A percentile compares a stretch with the other conserved stretches of the same genome.
Evolutionary conservation across 2,329 filamentous ascomycete genomes (phyloP).

Genomic region (Fusarium bulbicola): DNA sequence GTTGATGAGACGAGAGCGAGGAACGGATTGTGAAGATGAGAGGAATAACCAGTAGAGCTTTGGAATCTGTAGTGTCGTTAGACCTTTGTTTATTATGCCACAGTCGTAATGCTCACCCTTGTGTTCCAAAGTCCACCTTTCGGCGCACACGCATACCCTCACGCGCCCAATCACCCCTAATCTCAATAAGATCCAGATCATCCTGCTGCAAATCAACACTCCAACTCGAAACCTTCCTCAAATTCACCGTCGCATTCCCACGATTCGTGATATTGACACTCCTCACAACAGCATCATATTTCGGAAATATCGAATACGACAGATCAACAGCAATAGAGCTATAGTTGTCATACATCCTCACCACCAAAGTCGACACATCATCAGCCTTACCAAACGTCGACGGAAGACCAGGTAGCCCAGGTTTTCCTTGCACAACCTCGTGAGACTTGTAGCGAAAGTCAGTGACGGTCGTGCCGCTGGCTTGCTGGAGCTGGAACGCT

Average conservation of each 20-base stretch:
- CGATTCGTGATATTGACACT: slow-evolving; percentile 71
- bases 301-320: slow-evolving; percentile 71
- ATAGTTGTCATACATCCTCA: slow-evolving; percentile 67
- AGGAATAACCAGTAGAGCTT: slow-evolving; percentile 69
- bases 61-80: slow-evolving; percentile 58
- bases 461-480: slow-evolving; percentile 66
- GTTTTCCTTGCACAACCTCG: slow-evolving; percentile 64
- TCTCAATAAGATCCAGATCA: slow-evolving; percentile 70
- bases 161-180: slow-evolving; percentile 70
- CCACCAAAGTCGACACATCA: slow-evolving; percentile 68
- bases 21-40: slow-evolving; percentile 72
- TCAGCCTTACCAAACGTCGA: slow-evolving; percentile 64
- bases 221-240: slow-evolving; percentile 67
- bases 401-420: slow-evolving; percentile 63
- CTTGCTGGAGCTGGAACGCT: slow-evolving; percentile 68
- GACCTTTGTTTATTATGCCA: too few relatives aligned
- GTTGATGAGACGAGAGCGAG: slow-evolving; percentile 63
- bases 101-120: slow-evolving; percentile 52
- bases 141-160: slow-evolving; percentile 65
- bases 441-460: slow-evolving; percentile 68
- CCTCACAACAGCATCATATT: slow-evolving; percentile 68
- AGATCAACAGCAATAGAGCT: slow-evolving; percentile 67
- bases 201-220: slow-evolving; percentile 68
- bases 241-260: slow-evolving; percentile 59
- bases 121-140: slow-evolving; percentile 64